phyloP scores from a whole-genome alignment of 2,329 filamentous ascomycete genomes.

The Bimuria novae-zelandiae region DNA sequence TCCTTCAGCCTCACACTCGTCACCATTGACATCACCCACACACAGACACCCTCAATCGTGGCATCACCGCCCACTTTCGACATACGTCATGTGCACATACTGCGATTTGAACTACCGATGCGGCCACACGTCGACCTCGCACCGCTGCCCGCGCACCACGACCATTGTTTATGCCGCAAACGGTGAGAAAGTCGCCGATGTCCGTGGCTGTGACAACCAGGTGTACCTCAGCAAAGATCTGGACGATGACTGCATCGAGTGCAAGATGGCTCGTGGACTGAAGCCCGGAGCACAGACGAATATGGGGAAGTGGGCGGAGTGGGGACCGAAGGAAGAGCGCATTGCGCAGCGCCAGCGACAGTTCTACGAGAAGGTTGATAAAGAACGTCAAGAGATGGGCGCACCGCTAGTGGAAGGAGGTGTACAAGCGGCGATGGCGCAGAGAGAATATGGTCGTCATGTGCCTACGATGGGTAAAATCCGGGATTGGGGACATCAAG shows the following conservation, averaged over 20 bases:
- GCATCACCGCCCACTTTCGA: neutral
- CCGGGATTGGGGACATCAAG: neutral
- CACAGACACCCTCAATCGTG: neutral
- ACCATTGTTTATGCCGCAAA: neutral
- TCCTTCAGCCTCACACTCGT: no score
- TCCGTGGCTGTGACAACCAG: neutral
- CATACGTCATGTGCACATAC: slow-evolving; percentile 15
- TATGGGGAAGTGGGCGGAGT: slow-evolving; percentile 5
- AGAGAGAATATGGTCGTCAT: neutral
- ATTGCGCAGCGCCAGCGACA: neutral
- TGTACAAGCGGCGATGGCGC: neutral
- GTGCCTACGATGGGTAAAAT: no score
- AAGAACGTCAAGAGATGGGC: neutral
- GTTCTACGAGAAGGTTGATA: neutral
- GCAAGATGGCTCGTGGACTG: slow-evolving; percentile 3
- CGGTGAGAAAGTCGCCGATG: neutral
- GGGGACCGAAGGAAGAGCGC: neutral
- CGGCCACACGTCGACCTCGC: slow-evolving; percentile 5
- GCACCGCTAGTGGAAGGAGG: neutral
- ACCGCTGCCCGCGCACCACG: slow-evolving; percentile 12
- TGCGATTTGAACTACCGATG: slow-evolving; percentile 15
- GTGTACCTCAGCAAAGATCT: neutral
- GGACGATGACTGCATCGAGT: slow-evolving; percentile 9
- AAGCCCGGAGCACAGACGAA: slow-evolving; percentile 6
- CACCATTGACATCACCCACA: no score